These are phyloP conservation scores for Pseudoturritis turrita DNA, from an alignment of 345 rosid species.

Conservation along the genomic window DNA sequence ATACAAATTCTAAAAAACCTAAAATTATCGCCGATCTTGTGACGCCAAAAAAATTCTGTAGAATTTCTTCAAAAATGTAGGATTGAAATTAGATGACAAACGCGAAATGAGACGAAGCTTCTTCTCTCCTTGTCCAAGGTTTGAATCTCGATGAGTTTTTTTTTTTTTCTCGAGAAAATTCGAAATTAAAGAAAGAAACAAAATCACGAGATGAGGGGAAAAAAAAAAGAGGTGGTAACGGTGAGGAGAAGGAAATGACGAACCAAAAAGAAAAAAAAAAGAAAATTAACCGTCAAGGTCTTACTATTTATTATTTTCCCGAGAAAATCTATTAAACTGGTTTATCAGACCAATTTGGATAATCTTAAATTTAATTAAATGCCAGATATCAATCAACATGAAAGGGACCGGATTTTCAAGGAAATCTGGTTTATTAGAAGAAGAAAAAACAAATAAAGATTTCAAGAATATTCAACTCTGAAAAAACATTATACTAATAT, in stretches of 20 bases:
- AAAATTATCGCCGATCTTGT: slow-evolving; percentile 11
- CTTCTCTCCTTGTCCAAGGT: slow-evolving; percentile 9
- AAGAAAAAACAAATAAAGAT: background rate
- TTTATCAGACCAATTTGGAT: too few relatives aligned
- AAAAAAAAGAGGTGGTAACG: slow-evolving; percentile 8
- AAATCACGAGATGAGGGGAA: background rate
- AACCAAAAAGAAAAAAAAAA: too few relatives aligned
- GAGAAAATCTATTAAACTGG: background rate
- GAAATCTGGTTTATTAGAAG: background rate
- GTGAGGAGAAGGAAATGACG: background rate
- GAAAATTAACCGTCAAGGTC: slow-evolving; percentile 16
- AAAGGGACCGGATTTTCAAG: background rate
- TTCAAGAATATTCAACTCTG: slow-evolving; percentile 10
- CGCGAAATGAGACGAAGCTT: slow-evolving; percentile 7
- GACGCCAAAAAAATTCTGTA: background rate
- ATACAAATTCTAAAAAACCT: background rate
- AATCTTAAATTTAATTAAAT: background rate
- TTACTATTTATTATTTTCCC: slow-evolving; percentile 16
- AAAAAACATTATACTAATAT: background rate
- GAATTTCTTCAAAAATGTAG: background rate
- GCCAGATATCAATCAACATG: background rate
- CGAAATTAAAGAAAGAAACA: background rate
- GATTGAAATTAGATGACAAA: slow-evolving; percentile 5
- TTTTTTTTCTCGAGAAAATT: background rate
- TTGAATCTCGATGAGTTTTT: slow-evolving; percentile 19